Evolutionary conservation across 2,329 filamentous ascomycete species (phyloP).

Genomic region (Incumbomyces delicatus): DNA sequence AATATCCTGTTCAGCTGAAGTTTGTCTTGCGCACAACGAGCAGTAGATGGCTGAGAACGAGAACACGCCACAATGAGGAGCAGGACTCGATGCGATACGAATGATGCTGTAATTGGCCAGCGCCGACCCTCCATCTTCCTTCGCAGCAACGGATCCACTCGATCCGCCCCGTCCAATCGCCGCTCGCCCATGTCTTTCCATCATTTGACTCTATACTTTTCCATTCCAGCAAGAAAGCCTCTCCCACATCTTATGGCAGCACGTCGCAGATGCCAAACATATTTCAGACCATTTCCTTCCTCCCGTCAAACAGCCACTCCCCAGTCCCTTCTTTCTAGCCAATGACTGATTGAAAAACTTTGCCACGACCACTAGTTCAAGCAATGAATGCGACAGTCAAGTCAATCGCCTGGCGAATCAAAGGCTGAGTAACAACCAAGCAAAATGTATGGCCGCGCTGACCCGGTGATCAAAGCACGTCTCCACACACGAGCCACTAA

Average conservation of each 20-base stretch:
- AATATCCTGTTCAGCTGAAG: constrained; percentile 1
- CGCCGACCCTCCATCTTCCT: background rate
- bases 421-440: background rate
- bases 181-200: background rate
- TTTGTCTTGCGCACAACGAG: background rate
- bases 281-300: too few species aligned
- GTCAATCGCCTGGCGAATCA: background rate
- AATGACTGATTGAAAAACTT: background rate
- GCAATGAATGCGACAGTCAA: background rate
- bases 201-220: background rate
- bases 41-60: background rate
- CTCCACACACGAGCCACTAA: constrained; percentile 1
- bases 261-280: background rate
- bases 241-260: too few species aligned
- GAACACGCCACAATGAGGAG: background rate
- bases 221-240: background rate
- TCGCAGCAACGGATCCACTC: background rate
- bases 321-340: background rate
- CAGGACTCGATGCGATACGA: background rate
- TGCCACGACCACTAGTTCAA: background rate
- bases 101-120: background rate
- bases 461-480: constrained; percentile 4
- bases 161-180: background rate
- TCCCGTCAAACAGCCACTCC: too few species aligned
- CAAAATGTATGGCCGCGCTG: background rate